Evolutionary conservation across 2,329 filamentous ascomycete genomes (phyloP).

Genomic region (Microdochium paspali): DNA sequence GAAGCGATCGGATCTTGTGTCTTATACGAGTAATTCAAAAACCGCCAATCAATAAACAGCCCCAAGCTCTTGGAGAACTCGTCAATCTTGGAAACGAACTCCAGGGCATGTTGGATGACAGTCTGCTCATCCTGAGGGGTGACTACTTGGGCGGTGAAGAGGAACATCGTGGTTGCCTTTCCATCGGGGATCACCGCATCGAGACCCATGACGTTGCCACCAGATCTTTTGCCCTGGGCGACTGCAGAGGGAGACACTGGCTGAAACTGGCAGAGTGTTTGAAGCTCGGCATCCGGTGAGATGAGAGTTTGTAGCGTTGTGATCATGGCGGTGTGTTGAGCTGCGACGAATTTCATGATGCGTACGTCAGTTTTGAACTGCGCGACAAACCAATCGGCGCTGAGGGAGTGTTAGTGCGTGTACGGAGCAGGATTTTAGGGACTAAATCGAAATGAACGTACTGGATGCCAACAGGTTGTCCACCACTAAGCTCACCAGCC

Average conservation of each 20-base stretch:
- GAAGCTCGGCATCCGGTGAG: constrained; percentile 12
- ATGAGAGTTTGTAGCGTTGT: constrained; percentile 15
- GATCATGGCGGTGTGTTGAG: constrained; percentile 17
- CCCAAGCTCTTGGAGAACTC: constrained; percentile 3
- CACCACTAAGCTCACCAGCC: constrained; percentile 17
- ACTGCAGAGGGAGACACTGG: constrained; percentile 19
- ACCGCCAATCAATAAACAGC: constrained; percentile 10
- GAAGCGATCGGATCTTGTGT: constrained; percentile 23
- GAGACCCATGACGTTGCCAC: constrained; percentile 22
- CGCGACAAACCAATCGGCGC: constrained; percentile 23
- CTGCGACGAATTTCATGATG: constrained; percentile 20
- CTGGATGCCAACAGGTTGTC: constrained; percentile 18
- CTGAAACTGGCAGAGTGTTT: constrained; percentile 20
- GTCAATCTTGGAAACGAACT: constrained; percentile 7
- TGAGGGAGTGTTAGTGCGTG: constrained; percentile 2
- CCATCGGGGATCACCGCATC: constrained; percentile 23
- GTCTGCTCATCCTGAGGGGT: constrained; percentile 23
- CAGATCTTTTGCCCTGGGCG: constrained; percentile 9
- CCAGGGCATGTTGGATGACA: constrained; percentile 17
- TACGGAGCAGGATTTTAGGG: not conserved
- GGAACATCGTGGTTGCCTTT: constrained; percentile 22
- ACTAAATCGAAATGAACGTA: constrained; percentile 2
- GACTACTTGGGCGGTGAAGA: constrained; percentile 26
- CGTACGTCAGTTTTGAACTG: constrained; percentile 15
- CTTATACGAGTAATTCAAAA: constrained; percentile 30